phyloP scores from a whole-genome alignment of 495 filamentous ascomycete species.

The Bacidia gigantensis region DNA sequence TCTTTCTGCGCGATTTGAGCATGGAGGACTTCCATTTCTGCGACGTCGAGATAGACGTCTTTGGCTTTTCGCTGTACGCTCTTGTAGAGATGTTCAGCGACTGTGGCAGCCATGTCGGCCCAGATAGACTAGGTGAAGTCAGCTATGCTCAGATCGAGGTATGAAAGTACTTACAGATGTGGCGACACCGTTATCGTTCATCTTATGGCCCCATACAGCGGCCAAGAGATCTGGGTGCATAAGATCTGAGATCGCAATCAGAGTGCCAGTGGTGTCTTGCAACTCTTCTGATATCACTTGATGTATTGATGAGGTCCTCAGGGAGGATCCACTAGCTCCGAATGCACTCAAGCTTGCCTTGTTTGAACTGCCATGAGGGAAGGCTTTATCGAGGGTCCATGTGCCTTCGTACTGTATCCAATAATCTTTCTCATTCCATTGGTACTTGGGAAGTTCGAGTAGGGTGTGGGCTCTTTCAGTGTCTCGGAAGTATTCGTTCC shows the following conservation, averaged over 20 bases:
- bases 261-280: conserved; percentile 38
- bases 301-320: conserved; percentile 28
- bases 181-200: conserved; percentile 25
- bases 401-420: conserved; percentile 36
- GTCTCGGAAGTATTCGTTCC: conserved; percentile 35
- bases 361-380: neutral
- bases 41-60: conserved; percentile 45
- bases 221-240: conserved; percentile 60
- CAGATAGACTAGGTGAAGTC: conserved; percentile 42
- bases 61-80: conserved; percentile 39
- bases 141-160: neutral
- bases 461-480: conserved; percentile 30
- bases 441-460: conserved; percentile 32
- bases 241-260: conserved; percentile 56
- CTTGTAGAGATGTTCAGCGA: conserved; percentile 54
- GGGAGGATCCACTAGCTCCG: neutral
- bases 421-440: conserved; percentile 37
- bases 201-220: conserved; percentile 54
- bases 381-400: conserved; percentile 2
- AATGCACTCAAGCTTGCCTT: neutral
- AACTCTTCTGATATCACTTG: conserved; percentile 42
- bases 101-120: conserved; percentile 64
- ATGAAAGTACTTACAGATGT: neutral
- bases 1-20: conserved; percentile 44
- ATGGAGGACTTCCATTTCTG: conserved; percentile 55